phyloP scores from a whole-genome alignment of 495 filamentous ascomycete genomes.

The Sordaria brevicollis region DNA sequence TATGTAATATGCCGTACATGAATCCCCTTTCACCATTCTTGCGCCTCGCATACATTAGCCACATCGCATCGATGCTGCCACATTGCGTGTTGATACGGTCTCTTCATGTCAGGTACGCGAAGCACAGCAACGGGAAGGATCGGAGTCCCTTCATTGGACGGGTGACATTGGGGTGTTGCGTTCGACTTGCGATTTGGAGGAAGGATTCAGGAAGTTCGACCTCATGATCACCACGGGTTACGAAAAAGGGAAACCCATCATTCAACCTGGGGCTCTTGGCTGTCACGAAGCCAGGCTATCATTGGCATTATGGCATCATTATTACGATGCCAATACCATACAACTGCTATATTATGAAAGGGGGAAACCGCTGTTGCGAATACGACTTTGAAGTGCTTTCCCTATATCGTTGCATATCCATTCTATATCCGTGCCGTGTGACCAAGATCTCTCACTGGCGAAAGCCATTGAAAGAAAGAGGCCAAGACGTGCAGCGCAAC shows the following conservation, averaged over 20 bases:
- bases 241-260: background rate
- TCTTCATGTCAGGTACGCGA: background rate
- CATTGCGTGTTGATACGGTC: background rate
- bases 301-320: background rate
- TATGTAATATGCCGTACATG: too few relatives aligned
- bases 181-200: background rate
- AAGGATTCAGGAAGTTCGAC: background rate
- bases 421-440: background rate
- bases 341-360: background rate
- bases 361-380: background rate
- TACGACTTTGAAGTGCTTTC: background rate
- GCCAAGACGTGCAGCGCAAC: background rate
- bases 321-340: background rate
- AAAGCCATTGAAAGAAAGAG: background rate
- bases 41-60: background rate
- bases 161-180: background rate
- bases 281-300: background rate
- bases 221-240: background rate
- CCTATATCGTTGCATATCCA: background rate
- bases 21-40: background rate
- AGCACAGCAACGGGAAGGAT: background rate
- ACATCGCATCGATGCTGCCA: background rate
- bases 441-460: background rate
- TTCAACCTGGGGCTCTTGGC: too few relatives aligned
- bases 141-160: background rate